These are phyloP conservation scores for Arachnomyces sp. DNA, from an alignment of 2,329 filamentous ascomycete species.

Conservation along the genomic window DNA sequence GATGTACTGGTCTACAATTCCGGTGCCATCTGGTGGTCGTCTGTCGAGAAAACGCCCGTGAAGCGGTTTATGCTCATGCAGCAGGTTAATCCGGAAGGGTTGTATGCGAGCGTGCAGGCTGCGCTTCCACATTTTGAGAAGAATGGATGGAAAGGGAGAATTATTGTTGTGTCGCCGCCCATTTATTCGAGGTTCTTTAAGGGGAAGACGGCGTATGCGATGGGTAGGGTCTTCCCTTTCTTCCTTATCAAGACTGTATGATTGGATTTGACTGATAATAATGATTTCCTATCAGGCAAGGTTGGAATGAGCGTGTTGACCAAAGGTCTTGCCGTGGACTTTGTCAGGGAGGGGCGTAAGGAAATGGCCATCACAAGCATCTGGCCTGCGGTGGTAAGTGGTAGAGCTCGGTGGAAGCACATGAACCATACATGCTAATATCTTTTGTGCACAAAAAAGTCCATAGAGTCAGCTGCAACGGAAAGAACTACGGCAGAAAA, in stretches of 20 bases:
- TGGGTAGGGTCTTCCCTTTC: slow-evolving; percentile 32
- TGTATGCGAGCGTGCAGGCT: slow-evolving; percentile 66
- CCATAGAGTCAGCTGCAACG: slow-evolving; percentile 71
- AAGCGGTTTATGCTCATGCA: slow-evolving; percentile 76
- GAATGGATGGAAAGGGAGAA: slow-evolving; percentile 50
- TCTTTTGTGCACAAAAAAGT: slow-evolving; percentile 35
- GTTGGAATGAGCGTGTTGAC: slow-evolving; percentile 75
- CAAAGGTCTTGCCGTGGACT: slow-evolving; percentile 77
- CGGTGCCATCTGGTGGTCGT: slow-evolving; percentile 78
- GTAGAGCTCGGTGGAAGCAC: slow-evolving; percentile 8
- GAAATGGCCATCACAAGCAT: slow-evolving; percentile 73
- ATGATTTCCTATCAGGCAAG: slow-evolving; percentile 45
- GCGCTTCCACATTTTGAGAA: slow-evolving; percentile 58
- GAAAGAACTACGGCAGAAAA: slow-evolving; percentile 42
- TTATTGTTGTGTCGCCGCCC: slow-evolving; percentile 74
- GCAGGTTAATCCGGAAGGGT: slow-evolving; percentile 63
- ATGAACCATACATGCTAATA: neutral
- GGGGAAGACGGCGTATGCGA: slow-evolving; percentile 78
- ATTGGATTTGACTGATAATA: neutral
- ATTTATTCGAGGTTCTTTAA: slow-evolving; percentile 81
- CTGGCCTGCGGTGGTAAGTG: slow-evolving; percentile 67
- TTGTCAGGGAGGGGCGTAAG: slow-evolving; percentile 54
- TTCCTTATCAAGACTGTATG: too few relatives aligned
- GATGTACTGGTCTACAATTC: slow-evolving; percentile 77
- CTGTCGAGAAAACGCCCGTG: slow-evolving; percentile 63